Percentiles rank a stretch among this genome's conserved stretches.
phyloP scores from a whole-genome alignment of 768 basidiomycete genomes.

The Rhodosporidiobolus sp. region DNA sequence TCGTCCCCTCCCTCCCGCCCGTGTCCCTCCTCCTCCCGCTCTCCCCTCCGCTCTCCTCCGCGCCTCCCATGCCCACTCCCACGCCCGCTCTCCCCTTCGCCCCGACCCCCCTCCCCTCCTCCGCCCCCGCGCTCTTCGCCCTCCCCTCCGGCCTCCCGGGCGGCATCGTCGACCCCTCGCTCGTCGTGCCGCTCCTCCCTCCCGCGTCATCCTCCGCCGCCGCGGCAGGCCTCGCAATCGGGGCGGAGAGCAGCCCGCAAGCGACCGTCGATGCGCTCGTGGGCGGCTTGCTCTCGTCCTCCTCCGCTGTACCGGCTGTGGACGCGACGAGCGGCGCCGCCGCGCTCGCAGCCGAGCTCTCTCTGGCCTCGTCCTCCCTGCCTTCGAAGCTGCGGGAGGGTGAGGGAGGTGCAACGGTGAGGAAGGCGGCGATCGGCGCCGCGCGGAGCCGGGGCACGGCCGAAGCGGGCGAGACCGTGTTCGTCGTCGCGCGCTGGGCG shows the following conservation, averaged over 20 bases:
- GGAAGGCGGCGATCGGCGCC: slow-evolving; percentile 18
- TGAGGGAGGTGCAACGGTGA: not conserved
- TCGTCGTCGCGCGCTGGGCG: slow-evolving; percentile 1
- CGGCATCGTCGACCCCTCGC: too few species aligned
- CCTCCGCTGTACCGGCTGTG: not conserved
- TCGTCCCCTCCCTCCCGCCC: not conserved
- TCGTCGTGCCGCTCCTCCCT: not conserved
- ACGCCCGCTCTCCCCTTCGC: slow-evolving; percentile 23
- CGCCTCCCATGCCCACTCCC: not conserved
- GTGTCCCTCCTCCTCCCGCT: slow-evolving; percentile 25
- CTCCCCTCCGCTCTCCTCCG: not conserved
- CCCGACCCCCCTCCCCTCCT: not conserved
- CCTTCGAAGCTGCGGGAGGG: not conserved
- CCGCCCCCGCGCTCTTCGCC: too few species aligned
- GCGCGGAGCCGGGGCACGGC: not conserved
- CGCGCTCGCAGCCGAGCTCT: slow-evolving; percentile 27
- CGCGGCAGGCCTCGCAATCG: too few species aligned
- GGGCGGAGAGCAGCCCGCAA: not conserved
- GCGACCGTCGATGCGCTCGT: slow-evolving; percentile 25
- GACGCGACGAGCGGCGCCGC: not conserved
- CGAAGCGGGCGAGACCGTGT: not conserved
- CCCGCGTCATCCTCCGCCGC: not conserved
- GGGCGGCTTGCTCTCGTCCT: slow-evolving; percentile 3
- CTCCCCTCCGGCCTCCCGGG: not conserved
- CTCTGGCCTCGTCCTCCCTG: not conserved